Evolutionary conservation across 2,329 filamentous ascomycete genomes (phyloP).

Genomic region (Lachnellula occidentalis): DNA sequence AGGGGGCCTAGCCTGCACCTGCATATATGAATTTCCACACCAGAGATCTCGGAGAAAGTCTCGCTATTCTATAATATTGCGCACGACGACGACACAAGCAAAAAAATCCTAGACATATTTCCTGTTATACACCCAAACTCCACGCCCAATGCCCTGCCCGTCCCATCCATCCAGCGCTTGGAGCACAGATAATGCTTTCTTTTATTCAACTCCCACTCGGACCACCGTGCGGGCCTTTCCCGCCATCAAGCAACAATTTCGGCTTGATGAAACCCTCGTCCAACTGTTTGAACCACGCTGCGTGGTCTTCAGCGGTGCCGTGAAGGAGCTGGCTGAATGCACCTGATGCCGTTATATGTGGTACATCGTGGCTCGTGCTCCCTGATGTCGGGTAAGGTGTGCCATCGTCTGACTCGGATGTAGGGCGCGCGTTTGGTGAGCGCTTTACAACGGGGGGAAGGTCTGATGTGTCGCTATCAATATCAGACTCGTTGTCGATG

Average conservation of each 20-base stretch:
- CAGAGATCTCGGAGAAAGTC: too few species aligned
- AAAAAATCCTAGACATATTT: too few species aligned
- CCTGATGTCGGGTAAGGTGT: conserved; percentile 30
- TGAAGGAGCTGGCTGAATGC: conserved; percentile 77
- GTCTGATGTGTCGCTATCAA: conserved; percentile 62
- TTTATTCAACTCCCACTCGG: conserved; percentile 17
- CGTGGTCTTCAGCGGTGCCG: conserved; percentile 75
- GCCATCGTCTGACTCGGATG: conserved; percentile 7
- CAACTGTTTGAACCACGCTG: conserved; percentile 82
- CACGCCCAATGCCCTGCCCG: background rate
- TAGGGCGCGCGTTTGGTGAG: conserved; percentile 16
- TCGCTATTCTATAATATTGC: too few species aligned
- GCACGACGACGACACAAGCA: too few species aligned
- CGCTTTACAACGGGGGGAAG: conserved; percentile 53
- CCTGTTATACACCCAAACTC: background rate
- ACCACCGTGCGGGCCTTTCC: conserved; percentile 27
- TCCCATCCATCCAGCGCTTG: conserved; percentile 4
- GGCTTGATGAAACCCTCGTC: conserved; percentile 98
- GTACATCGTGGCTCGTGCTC: conserved; percentile 24
- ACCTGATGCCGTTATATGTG: conserved; percentile 58
- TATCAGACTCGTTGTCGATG: conserved; percentile 51
- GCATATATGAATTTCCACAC: too few species aligned
- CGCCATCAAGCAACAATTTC: conserved; percentile 73
- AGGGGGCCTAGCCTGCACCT: too few species aligned
- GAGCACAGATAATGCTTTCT: background rate